phyloP scores from a whole-genome alignment of 305 asterid species.

The Fraxinus platypoda region DNA sequence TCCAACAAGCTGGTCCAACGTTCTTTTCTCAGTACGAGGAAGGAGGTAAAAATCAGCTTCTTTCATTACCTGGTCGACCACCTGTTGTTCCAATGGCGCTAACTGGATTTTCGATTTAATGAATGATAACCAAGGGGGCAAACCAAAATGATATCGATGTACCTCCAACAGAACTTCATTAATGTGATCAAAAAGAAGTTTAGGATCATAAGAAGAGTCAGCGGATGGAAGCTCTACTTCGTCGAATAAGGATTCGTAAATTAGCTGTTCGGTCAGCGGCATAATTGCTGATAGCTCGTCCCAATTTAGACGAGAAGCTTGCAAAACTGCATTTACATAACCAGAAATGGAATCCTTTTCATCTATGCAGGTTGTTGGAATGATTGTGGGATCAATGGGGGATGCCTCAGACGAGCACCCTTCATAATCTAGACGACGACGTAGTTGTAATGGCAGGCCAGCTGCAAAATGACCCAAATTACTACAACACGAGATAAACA shows the following conservation, averaged over 20 bases:
- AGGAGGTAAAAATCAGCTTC: conserved; percentile 53
- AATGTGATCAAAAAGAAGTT: conserved; percentile 69
- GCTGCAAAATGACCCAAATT: conserved; percentile 32
- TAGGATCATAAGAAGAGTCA: conserved; percentile 45
- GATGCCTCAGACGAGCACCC: conserved; percentile 34
- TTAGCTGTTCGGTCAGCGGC: conserved; percentile 38
- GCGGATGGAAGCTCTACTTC: conserved; percentile 46
- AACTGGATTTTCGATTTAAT: conserved; percentile 31
- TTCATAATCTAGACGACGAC: conserved; percentile 50
- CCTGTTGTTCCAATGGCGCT: conserved; percentile 35
- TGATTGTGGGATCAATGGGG: conserved; percentile 24
- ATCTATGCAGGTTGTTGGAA: conserved; percentile 28
- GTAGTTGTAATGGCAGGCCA: conserved; percentile 43
- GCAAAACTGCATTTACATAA: conserved; percentile 53
- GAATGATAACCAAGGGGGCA: conserved; percentile 39
- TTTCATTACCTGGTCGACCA: conserved; percentile 53
- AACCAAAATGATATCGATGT: conserved; percentile 36
- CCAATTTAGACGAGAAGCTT: conserved; percentile 52
- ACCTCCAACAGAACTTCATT: conserved; percentile 55
- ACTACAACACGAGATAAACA: background rate
- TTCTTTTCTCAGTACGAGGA: conserved; percentile 42
- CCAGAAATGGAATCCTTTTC: conserved; percentile 43
- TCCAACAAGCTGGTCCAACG: conserved; percentile 42
- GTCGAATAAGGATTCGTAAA: conserved; percentile 44
- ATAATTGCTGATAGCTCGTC: conserved; percentile 40